Evolutionary conservation across 148 eudicot species (phyloP), one percentile per base, ranked within the genome.

Genomic region (Cornus florida): DNA sequence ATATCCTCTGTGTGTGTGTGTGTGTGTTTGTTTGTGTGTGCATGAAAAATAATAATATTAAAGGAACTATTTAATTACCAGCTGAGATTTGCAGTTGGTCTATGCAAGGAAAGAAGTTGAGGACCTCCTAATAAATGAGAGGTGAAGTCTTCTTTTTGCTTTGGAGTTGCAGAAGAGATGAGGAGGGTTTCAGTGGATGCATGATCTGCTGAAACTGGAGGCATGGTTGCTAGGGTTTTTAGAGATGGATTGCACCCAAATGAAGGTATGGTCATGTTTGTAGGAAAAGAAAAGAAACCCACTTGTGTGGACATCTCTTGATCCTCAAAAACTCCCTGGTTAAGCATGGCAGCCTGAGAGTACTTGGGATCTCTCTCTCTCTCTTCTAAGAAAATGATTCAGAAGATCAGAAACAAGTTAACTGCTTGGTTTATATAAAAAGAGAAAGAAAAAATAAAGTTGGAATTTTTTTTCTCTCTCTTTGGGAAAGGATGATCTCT

Each of bases 21-120:
- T n/a, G 14, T 6, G 31, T n/a, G 22, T 70, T 3, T 1, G 20
- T 13, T 57, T 57, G 64, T 57, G 6, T 57, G 64, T 57, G 6
- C 20, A 57, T 57, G 17, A 57, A 17, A 57, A 12, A 1, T 35
- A 12, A 1, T 35, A 35, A 35, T 48, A 8, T 57, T 2, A 2
- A 13, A 57, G 64, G 20, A 57, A 17, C 64, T 57, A 0, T 57
- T 5, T 19, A 57, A 22, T n/a, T 66, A 76, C 80, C 86, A 91
- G 91, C 92, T 87, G 77, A 75, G 75, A 79, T 84, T 82, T 19
- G 92, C 50, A 65, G 81, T 67, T 68, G 88, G 85, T 83, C 75
- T 86, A 43, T 80, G 89, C 69, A 79, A 82, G 69, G 94, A 86
- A 69, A 86, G 82, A 75, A 87, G 86, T 28, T 86, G 90, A 33